Evolutionary conservation across 1,139 yeast genomes (phyloP).

Genomic region (Zygoascus sp.): DNA sequence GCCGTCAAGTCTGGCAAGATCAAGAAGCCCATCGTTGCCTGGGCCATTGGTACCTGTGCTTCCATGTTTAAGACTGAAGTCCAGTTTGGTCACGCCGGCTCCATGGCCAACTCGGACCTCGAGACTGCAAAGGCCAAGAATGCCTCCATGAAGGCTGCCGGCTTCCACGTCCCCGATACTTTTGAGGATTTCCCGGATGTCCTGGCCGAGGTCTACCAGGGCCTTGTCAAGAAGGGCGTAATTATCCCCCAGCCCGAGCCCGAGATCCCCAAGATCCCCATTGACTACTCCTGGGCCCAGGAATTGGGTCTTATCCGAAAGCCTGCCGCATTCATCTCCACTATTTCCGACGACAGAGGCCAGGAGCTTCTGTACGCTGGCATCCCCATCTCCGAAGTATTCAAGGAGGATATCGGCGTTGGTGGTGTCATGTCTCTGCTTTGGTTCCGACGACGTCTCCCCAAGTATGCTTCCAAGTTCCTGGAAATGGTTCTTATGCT

Average conservation of each 20-base stretch:
- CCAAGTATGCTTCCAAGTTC: slow-evolving; percentile 43
- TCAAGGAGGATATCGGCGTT: slow-evolving; percentile 45
- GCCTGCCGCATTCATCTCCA: slow-evolving; percentile 46
- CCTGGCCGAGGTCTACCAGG: slow-evolving; percentile 37
- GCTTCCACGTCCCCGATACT: slow-evolving; percentile 43
- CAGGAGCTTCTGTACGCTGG: slow-evolving; percentile 46
- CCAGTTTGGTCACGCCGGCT: slow-evolving; percentile 47
- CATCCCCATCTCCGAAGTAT: slow-evolving; percentile 45
- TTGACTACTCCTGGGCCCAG: slow-evolving; percentile 47
- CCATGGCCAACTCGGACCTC: slow-evolving; percentile 44
- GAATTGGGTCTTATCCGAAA: slow-evolving; percentile 45
- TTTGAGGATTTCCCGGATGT: slow-evolving; percentile 44
- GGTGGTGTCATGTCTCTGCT: slow-evolving; percentile 47
- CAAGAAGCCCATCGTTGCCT: slow-evolving; percentile 46
- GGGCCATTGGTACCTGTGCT: slow-evolving; percentile 49
- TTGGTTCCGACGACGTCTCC: slow-evolving; percentile 45
- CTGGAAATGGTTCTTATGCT: slow-evolving; percentile 46
- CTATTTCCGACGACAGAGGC: slow-evolving; percentile 47
- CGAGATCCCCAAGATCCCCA: slow-evolving; percentile 45
- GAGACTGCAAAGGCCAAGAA: slow-evolving; percentile 45
- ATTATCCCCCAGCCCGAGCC: slow-evolving; percentile 41
- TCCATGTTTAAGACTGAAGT: slow-evolving; percentile 48
- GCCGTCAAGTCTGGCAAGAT: slow-evolving; percentile 43
- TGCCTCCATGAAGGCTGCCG: slow-evolving; percentile 45
- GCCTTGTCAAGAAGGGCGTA: slow-evolving; percentile 36